Evolutionary conservation across 129 eudicot genomes (phyloP), one percentile per base, ranked within the genome.

Genomic region (Calendula officinalis): DNA sequence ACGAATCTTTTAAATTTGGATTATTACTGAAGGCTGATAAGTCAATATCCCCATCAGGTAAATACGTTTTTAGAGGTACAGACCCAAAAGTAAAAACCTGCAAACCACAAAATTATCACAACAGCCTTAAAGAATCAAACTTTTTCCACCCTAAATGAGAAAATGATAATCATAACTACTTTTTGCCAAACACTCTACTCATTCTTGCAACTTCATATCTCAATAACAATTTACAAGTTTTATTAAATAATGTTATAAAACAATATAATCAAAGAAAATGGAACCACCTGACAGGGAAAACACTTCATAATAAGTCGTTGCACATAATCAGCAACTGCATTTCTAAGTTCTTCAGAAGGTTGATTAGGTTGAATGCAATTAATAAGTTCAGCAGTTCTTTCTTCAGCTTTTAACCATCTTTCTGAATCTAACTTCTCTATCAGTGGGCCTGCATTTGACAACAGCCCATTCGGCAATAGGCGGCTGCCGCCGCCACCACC

Each of bases 31-130:
- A 88, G 48, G 95, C 86, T 40, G 91, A 85, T 68, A 92, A 67
- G 70, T 92, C 99, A 11, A 92, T 92, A 78, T 92, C 99, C 37
- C 99, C 99, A 79, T 92, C 99, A 11, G 99, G 96, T 68, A 92
- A 79, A 75, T 92, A 92, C 6, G 99, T 92, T 76, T 92, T 92
- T 71, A 92, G 83, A 69, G 99, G 99, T 17, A 92, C 99, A 61
- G 99, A 92, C 41, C 99, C 96, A 77, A 88, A 92, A 17, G 89
- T 88, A 66, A 82, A 88, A 53, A 92, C 99, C 99, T 92, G 75
- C 58, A 71, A 49, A 45, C 46, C 68, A 50, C 42, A 17, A 37
- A 35, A 22, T 22, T 22, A 22, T 22, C 30, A 22, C 1, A 22
- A 22, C 30, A 22, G 30, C 30, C 30, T 22, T 22, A 27, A 56